Conservation (phyloP, 2,329 filamentous ascomycete genomes). For the Microdochium paspali region DNA sequence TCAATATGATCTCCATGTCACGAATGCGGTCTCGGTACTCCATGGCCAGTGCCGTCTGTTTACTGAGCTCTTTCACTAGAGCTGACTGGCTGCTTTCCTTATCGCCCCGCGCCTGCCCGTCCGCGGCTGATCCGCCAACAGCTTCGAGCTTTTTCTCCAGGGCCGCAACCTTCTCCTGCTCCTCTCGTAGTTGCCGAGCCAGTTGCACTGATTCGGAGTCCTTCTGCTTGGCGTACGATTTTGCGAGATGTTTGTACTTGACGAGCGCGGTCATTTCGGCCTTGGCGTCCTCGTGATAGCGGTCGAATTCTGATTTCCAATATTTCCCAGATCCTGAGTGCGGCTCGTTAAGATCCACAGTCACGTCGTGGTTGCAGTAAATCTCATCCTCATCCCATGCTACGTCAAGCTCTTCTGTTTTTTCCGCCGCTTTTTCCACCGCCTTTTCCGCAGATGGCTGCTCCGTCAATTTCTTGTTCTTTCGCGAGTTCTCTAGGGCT, state of each 20-base stretch:
- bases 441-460: constrained; percentile 1
- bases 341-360: constrained; percentile 63
- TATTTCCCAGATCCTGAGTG: constrained; percentile 67
- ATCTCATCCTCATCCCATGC: constrained; percentile 43
- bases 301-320: constrained; percentile 71
- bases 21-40: constrained; percentile 52
- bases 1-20: constrained; percentile 43
- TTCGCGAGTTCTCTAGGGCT: constrained; percentile 17
- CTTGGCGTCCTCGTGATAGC: constrained; percentile 63
- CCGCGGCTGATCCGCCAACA: constrained; percentile 46
- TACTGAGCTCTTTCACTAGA: constrained; percentile 42
- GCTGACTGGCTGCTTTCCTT: constrained; percentile 34
- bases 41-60: constrained; percentile 46
- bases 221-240: constrained; percentile 70
- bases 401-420: constrained; percentile 21
- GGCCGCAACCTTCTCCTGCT: constrained; percentile 52
- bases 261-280: constrained; percentile 69
- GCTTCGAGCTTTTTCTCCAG: constrained; percentile 56
- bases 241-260: constrained; percentile 70
- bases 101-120: constrained; percentile 21
- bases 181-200: constrained; percentile 55
- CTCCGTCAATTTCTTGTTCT: constrained; percentile 3
- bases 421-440: background rate
- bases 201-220: constrained; percentile 62
- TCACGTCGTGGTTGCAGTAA: constrained; percentile 52